Base-by-base conservation (phyloP, 805 yeast species). In the Allodekkera sacchari region DNA sequence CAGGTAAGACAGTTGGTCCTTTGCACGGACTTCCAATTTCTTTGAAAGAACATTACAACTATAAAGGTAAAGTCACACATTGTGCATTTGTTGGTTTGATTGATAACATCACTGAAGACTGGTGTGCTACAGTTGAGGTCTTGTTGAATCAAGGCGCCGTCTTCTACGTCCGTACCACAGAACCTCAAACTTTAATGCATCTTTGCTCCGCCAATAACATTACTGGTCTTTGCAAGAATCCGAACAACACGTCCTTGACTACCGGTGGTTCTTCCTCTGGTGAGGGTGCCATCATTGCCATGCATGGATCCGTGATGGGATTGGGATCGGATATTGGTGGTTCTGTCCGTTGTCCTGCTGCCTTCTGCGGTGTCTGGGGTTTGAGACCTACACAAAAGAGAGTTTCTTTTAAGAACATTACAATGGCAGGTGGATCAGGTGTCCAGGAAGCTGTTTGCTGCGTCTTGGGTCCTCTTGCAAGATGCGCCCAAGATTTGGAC, bases 21-120 rank as follows among this genome's bases (percentile, higher is more conserved):
- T 57, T 75, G 35, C 79, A 77, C 23, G 82, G 83, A 2, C 51
- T 76, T 41, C 82, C 83, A 5, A 57, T 74, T 31, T 72, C 81
- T 1, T 52, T 75, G 36, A 76, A 76, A 49, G 82, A 75, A 41
- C 74, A 74, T 25, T 63, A 59, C 41, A 52, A 57, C 31, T 63
- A 63, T 35, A 58, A 52, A 28, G 78, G 75, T 23, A 64, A 57
- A 34, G 68, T 69, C 44, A 64, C 77, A 1, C 67, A 68, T 32
- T 65, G 64, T n/a, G 71, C 74, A 4, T 67, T 63, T 42, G 66
- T 70, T 22, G 43, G 53, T 12, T 39, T 41, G 31, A 46, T 64
- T 17, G 61, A 59, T 37, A 56, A 63, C 40, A 64, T 71, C 12
- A 44, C 61, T 7, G 38, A 42, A 7, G 48, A 51, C 15, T 71